Evolutionary conservation across 1,284 basidiomycete species (phyloP).

Genomic region (Boletus semigastroideus): DNA sequence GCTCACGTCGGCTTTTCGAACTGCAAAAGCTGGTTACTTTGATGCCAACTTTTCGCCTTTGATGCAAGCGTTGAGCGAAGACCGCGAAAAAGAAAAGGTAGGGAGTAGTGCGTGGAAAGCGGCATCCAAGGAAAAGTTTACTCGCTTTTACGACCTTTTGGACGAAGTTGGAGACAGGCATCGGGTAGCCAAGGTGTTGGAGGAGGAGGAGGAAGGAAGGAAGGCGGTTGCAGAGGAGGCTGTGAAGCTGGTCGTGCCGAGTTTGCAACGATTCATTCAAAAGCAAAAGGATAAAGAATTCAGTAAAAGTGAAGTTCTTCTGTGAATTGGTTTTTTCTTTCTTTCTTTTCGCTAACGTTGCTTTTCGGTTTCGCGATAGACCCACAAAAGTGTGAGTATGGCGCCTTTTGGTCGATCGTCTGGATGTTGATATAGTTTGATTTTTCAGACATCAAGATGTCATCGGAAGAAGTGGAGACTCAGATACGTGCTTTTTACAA

Average conservation of each 20-base stretch:
- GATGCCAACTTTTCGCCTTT: conserved; percentile 77
- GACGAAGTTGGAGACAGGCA: conserved; percentile 78
- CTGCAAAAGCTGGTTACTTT: conserved; percentile 78
- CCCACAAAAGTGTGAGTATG: conserved; percentile 72
- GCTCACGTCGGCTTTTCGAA: conserved; percentile 68
- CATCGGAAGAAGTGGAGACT: conserved; percentile 69
- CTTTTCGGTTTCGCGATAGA: conserved; percentile 43
- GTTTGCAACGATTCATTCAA: conserved; percentile 68
- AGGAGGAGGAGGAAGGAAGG: conserved; percentile 62
- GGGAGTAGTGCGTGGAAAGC: conserved; percentile 47
- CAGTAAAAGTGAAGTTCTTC: conserved; percentile 60
- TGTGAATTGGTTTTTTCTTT: conserved; percentile 1
- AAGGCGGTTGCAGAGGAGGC: conserved; percentile 66
- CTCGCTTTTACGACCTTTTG: conserved; percentile 71
- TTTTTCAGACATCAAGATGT: conserved; percentile 72
- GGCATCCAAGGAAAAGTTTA: conserved; percentile 77
- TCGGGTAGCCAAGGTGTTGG: conserved; percentile 61
- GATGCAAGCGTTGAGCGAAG: conserved; percentile 69
- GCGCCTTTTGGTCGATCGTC: background rate
- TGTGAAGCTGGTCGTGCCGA: conserved; percentile 71
- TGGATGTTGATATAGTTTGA: conserved; percentile 8
- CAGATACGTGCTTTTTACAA: conserved; percentile 65
- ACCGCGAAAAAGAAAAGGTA: conserved; percentile 55
- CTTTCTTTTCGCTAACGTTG: background rate
- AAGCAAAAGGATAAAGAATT: conserved; percentile 77